Base-by-base conservation (phyloP, 2,329 filamentous ascomycete species). In the Penicillium decumbens region DNA sequence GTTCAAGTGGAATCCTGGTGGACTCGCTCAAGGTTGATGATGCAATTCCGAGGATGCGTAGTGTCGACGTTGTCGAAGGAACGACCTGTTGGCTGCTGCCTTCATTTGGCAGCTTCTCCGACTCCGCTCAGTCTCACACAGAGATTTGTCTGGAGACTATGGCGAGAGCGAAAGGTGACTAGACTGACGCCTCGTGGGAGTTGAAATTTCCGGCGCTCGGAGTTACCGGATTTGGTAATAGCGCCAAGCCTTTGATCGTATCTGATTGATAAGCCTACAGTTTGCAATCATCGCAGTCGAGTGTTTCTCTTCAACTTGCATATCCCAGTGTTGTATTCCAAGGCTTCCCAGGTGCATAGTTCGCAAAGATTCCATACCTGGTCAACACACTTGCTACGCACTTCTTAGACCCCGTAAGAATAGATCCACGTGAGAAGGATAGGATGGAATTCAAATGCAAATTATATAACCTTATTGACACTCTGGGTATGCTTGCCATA, bases 241-340 rank as follows among this genome's bases (percentile, higher is more conserved):
- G 27, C 47, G 45, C 51, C 50, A 56, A 48, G 42, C 28, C 15
- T 40, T 30, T 20, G 18, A 8, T n/a, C 5, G 38, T 18, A 33
- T 27, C 39, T 47, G 49, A 51, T 51, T 47, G 44, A 47, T 43
- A 47, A 51, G 15, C 15, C 15, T 18, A 18, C 15, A 18, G 15
- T 18, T 18, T 18, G 15, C 15, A 18, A 18, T 18, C 15, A 18
- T 18, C 15, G n/a, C n/a, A n/a, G n/a, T n/a, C n/a, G n/a, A n/a
- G n/a, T 2, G 15, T 18, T 18, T 18, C 15, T 18, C 15, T 18
- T 18, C 15, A 18, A 2, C 15, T 18, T 18, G 15, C 15, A 18
- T 18, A 18, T 18, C 2, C 15, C 2, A 18, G 15, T 18, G 2
- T 18, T 18, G 2, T 18, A 18, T 18, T 18, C 1, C 15, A 18